Conservation (phyloP, 2,329 filamentous ascomycete genomes). For the Trichoderma sp. region DNA sequence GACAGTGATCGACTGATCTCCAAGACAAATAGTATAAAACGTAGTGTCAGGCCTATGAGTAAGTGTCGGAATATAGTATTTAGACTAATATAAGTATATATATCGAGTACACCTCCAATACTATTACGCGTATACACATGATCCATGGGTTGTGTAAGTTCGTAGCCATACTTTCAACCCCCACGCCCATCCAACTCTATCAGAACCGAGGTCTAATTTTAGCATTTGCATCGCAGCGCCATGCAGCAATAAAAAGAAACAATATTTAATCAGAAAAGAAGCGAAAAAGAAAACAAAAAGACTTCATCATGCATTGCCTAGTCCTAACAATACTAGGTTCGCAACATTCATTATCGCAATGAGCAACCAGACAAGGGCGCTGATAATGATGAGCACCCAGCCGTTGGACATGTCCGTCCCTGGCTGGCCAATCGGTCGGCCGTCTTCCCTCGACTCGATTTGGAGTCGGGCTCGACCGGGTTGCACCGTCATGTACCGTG, state of each 20-base stretch:
- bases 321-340: conserved; percentile 62
- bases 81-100: background rate
- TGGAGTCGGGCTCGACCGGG: conserved; percentile 41
- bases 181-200: background rate
- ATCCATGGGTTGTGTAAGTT: background rate
- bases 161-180: background rate
- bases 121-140: background rate
- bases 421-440: background rate
- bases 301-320: conserved; percentile 23
- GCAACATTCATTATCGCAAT: conserved; percentile 80
- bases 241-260: background rate
- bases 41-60: background rate
- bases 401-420: conserved; percentile 67
- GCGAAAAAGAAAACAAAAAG: background rate
- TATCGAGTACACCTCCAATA: background rate
- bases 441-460: conserved; percentile 25
- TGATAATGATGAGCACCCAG: conserved; percentile 58
- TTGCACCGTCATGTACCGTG: conserved; percentile 74
- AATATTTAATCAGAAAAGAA: background rate
- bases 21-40: background rate
- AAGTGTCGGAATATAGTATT: background rate
- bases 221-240: background rate
- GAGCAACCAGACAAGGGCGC: conserved; percentile 64
- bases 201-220: background rate
- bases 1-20: background rate